Base-by-base conservation (phyloP, 345 rosid genomes). In the Nephelium lappaceum region DNA sequence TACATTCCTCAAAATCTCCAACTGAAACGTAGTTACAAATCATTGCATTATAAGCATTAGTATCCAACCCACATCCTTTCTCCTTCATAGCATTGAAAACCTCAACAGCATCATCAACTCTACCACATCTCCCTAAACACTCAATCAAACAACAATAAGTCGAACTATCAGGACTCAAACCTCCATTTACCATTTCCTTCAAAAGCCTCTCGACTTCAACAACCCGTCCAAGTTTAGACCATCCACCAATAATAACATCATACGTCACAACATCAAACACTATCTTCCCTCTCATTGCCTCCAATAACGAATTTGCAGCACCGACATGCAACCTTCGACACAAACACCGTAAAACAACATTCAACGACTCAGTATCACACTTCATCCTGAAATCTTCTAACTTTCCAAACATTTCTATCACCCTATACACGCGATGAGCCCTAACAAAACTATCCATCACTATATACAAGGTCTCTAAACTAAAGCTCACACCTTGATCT, bases 111-210 rank as follows among this genome's bases (percentile, higher is more conserved):
- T 91, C 93, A 75, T 81, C 83, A 45, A 89, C 64, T 81, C 87
- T 89, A 45, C 92, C 93, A 69, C 92, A 87, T 90, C 96, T 93
- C 65, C 98, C 99, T 64, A 90, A 84, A 18, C 96, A 91, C 91
- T 91, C 88, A 5, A 93, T 83, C 70, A 93, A 88, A 73, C 82
- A 74, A 81, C 96, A 73, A 62, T 78, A 89, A 78, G 95, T 91
- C 2, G 47, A 79, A 88, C 88, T 85, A 81, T 88, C 84, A 5
- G 95, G 91, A 80, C 36, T 61, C 25, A 90, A 79, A 41, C 93
- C 97, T 84, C 78, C 78, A 38, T 80, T 90, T 19, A 84, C 84
- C 97, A 93, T 88, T 82, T 79, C 89, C 82, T 87, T 87, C 86
- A 92, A 65, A 66, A 89, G 57, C 84, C 84, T 89, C 78, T 87